Evolutionary conservation across 225 moss, liverwort and hornwort species (phyloP), one percentile per base, ranked within the genome.

Genomic region (Bryum argenteum): DNA sequence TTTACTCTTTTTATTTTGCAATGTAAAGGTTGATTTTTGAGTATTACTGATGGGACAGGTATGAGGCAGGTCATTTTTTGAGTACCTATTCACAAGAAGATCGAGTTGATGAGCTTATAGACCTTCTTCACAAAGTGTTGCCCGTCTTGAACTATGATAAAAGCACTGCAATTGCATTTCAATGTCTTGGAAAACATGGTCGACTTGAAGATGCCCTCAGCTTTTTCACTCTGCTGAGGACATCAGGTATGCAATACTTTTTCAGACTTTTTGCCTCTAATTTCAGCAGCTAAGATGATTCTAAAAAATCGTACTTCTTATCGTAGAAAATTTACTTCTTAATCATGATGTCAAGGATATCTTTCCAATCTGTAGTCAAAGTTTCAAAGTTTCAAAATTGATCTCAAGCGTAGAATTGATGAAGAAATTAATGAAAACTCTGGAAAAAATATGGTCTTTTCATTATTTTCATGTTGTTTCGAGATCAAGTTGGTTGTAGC

Each of bases 1-100:
- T 52, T 71, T 53, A 58, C 51, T 9, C 13, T 26, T 43, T 58
- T 67, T 44, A 61, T 66, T 60, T 81, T 65, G 8, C 22, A 48
- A 2, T 13, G 17, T 61, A 21, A 9, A 28, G 11, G 39, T 61
- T 17, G 0, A 0, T 7, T 18, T 24, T 21, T 6, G 61, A 58
- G 22, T 44, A 71, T 80, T 69, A 84, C 84, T 88, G 88, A 88
- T 84, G 77, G 87, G 88, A 71, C 82, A 84, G 87, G 81, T 81
- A 80, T 83, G 83, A 77, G 71, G 77, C 85, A 88, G 88, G 79
- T 63, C 75, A 72, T 72, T 88, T 88, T 69, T 66, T 88, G 77
- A 65, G 67, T 61, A 28, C 69, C 54, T 88, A 84, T 78, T 71
- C 88, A 60, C 66, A 62, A 69, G 77, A 70, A 65, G 88, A 88